Conservation (phyloP, 2,329 filamentous ascomycete species). For the Stemphylium beticola region DNA sequence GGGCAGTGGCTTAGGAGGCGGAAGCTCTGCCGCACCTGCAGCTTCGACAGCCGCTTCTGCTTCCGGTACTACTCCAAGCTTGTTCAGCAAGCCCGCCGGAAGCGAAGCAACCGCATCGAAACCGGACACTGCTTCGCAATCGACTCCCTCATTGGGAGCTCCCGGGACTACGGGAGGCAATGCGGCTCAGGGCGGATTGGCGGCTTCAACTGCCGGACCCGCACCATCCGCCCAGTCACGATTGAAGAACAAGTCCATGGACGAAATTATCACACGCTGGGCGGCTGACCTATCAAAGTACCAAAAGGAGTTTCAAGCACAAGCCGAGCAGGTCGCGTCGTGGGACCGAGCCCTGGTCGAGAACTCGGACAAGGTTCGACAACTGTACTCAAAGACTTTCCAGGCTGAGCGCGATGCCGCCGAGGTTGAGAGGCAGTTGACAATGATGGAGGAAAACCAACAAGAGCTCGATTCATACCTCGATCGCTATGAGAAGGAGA, state of each 20-base stretch:
- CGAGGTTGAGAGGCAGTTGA: conserved; percentile 91
- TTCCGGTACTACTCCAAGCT: conserved; percentile 17
- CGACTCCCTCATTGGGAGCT: conserved; percentile 23
- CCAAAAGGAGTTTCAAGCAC: conserved; percentile 92
- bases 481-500: conserved; percentile 88
- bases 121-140: conserved; percentile 35
- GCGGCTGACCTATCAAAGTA: conserved; percentile 94
- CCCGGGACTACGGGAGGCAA: conserved; percentile 26
- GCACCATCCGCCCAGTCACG: conserved; percentile 81
- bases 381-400: conserved; percentile 88
- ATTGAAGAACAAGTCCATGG: conserved; percentile 98
- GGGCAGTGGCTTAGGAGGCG: conserved; percentile 24
- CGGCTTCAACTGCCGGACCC: conserved; percentile 79
- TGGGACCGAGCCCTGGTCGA: conserved; percentile 95
- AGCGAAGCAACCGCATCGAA: conserved; percentile 23
- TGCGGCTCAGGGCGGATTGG: conserved; percentile 55
- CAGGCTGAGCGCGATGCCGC: conserved; percentile 92
- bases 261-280: conserved; percentile 97
- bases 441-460: conserved; percentile 89
- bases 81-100: conserved; percentile 33
- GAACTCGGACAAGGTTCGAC: conserved; percentile 93
- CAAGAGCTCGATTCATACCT: conserved; percentile 87
- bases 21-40: conserved; percentile 27
- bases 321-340: conserved; percentile 82
- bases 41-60: conserved; percentile 21